Conservation (phyloP, 1,284 basidiomycete genomes). For the Boletus austroedulis region DNA sequence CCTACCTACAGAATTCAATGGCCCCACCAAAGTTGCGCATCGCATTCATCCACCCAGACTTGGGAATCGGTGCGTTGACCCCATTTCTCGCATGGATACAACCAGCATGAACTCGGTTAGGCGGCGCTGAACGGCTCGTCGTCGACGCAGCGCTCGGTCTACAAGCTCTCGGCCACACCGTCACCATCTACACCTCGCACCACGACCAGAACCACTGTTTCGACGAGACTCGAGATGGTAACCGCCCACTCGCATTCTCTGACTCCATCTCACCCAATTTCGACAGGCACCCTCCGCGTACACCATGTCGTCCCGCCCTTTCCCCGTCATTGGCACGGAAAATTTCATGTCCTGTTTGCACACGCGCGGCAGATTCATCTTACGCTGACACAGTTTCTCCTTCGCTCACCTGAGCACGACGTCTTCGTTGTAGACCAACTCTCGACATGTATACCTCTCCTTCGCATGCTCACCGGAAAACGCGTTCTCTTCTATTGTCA, state of each 20-base stretch:
- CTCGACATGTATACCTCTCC: conserved; percentile 84
- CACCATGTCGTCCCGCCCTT: conserved; percentile 73
- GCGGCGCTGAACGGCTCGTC: conserved; percentile 91
- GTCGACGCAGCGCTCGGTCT: conserved; percentile 94
- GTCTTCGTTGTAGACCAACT: conserved; percentile 95
- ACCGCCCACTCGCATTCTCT: conserved; percentile 10
- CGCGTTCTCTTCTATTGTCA: conserved; percentile 97
- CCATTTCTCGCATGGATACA: not conserved
- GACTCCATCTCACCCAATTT: not conserved
- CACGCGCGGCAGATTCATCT: conserved; percentile 88
- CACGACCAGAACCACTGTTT: conserved; percentile 86
- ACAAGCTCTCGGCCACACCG: conserved; percentile 80
- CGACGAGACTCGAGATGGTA: conserved; percentile 87
- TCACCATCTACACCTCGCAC: conserved; percentile 94
- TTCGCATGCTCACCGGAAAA: conserved; percentile 64
- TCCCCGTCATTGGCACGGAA: conserved; percentile 74
- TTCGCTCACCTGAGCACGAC: conserved; percentile 62
- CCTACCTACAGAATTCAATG: conserved; percentile 3
- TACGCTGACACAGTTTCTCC: conserved; percentile 49
- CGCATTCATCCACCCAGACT: conserved; percentile 92
- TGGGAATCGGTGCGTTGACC: conserved; percentile 79
- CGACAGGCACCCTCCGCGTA: conserved; percentile 79
- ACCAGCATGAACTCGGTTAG: conserved; percentile 41
- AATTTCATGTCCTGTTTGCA: conserved; percentile 86
- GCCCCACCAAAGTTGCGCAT: conserved; percentile 42